Evolutionary conservation across 352 stramenopile genomes (phyloP).

Genomic region (Thalassiosira mediterranea): DNA sequence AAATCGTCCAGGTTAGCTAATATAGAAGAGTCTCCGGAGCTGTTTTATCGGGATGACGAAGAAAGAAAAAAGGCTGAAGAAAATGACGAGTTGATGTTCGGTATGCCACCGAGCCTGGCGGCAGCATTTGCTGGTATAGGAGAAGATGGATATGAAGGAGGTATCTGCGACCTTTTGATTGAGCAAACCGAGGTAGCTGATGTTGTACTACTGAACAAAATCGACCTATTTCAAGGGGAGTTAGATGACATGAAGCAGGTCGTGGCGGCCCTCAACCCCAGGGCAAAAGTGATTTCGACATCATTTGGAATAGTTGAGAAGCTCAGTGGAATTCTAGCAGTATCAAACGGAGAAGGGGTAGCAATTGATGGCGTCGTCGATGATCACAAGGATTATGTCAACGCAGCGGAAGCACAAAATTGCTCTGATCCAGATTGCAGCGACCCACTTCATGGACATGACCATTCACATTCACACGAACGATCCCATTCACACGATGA

Average conservation of each 20-base stretch:
- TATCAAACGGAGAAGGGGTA: constrained; percentile 60
- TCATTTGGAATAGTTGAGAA: constrained; percentile 62
- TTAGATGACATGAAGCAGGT: constrained; percentile 61
- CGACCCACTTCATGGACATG: constrained; percentile 52
- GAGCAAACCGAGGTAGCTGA: constrained; percentile 84
- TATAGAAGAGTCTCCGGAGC: constrained; percentile 64
- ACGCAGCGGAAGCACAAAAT: constrained; percentile 50
- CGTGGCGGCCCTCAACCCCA: constrained; percentile 74
- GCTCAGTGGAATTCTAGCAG: constrained; percentile 67
- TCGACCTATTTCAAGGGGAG: constrained; percentile 68
- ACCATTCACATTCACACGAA: constrained; percentile 56
- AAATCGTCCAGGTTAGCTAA: constrained; percentile 38
- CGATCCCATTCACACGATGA: constrained; percentile 32
- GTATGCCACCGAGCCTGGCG: constrained; percentile 44
- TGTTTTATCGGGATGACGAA: constrained; percentile 59
- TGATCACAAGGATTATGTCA: constrained; percentile 79
- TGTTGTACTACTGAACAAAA: constrained; percentile 84
- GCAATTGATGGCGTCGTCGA: constrained; percentile 72
- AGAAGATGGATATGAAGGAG: constrained; percentile 13
- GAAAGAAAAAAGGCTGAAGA: constrained; percentile 23
- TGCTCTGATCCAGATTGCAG: constrained; percentile 53
- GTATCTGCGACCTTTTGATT: constrained; percentile 79
- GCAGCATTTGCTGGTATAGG: constrained; percentile 31
- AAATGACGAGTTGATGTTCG: constrained; percentile 54
- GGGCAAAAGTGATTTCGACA: constrained; percentile 63